phyloP scores from a whole-genome alignment of 805 yeast species.

The Candida cerambycidarum region DNA sequence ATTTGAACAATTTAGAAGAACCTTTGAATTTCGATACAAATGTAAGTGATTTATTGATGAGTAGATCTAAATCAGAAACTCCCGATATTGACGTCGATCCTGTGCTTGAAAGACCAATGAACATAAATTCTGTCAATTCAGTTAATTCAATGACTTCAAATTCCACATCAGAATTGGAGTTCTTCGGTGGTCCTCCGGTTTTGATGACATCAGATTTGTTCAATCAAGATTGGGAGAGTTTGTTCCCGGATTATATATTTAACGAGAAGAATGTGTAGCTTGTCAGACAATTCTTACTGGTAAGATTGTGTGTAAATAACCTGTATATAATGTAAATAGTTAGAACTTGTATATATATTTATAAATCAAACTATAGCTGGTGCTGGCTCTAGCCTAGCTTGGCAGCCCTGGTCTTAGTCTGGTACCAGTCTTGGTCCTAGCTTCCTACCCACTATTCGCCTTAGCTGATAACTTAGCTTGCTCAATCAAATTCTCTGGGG shows the following conservation, averaged over 20 bases:
- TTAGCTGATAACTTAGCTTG: constrained; percentile 34
- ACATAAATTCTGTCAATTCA: background rate
- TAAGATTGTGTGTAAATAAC: background rate
- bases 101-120: background rate
- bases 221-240: constrained; percentile 49
- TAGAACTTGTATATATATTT: background rate
- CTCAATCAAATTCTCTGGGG: constrained; percentile 35
- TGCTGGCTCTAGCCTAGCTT: too few relatives aligned
- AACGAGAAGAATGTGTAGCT: constrained; percentile 17
- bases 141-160: background rate
- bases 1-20: constrained; percentile 8
- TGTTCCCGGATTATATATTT: constrained; percentile 48
- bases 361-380: too few relatives aligned
- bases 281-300: too few relatives aligned
- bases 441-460: constrained; percentile 19
- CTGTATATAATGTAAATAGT: constrained; percentile 3
- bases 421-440: too few relatives aligned
- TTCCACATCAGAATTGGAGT: constrained; percentile 22
- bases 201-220: constrained; percentile 51
- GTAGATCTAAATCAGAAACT: constrained; percentile 1
- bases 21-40: background rate
- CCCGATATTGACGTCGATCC: background rate
- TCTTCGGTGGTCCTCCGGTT: constrained; percentile 53
- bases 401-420: too few relatives aligned
- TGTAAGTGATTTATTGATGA: background rate